Conservation (phyloP, 1,139 yeast genomes). For the Pichia sp. region DNA sequence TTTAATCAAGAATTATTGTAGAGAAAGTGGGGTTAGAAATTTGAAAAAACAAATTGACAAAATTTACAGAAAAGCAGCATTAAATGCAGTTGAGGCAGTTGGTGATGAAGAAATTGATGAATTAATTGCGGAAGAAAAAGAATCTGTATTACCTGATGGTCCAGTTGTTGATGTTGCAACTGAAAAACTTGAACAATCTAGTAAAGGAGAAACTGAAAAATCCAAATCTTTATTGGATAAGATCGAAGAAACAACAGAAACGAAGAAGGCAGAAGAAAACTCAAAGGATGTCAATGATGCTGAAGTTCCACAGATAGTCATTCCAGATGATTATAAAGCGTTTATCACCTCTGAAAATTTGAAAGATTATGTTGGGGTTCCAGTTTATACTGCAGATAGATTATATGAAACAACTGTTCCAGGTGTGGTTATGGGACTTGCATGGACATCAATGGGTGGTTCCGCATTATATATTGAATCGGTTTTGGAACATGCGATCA, state of each 20-base stretch:
- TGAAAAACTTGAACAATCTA: no score
- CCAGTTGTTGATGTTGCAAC: slow-evolving; percentile 24
- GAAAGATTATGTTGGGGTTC: slow-evolving; percentile 91
- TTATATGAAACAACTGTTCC: slow-evolving; percentile 81
- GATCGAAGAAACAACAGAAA: slow-evolving; percentile 28
- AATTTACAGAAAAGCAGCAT: slow-evolving; percentile 86
- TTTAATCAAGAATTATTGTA: slow-evolving; percentile 78
- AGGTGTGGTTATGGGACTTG: slow-evolving; percentile 96
- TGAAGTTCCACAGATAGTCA: slow-evolving; percentile 38
- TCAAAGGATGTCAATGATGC: slow-evolving; percentile 24
- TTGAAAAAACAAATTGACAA: slow-evolving; percentile 84
- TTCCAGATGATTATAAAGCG: slow-evolving; percentile 63
- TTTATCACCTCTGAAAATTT: slow-evolving; percentile 59
- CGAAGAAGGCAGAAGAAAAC: slow-evolving; percentile 23
- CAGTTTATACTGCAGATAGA: slow-evolving; percentile 75
- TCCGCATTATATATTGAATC: slow-evolving; percentile 92
- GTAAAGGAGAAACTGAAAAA: no score
- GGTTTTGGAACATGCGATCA: slow-evolving; percentile 76
- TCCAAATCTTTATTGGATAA: slow-evolving; percentile 18
- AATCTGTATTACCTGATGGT: slow-evolving; percentile 18
- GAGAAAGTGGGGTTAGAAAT: slow-evolving; percentile 95
- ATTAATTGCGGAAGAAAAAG: slow-evolving; percentile 27
- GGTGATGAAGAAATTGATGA: slow-evolving; percentile 37
- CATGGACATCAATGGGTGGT: slow-evolving; percentile 91
- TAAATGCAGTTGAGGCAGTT: slow-evolving; percentile 67